Evolutionary conservation across 2,329 filamentous ascomycete genomes (phyloP).

Genomic region (Ophiocordyceps australis): DNA sequence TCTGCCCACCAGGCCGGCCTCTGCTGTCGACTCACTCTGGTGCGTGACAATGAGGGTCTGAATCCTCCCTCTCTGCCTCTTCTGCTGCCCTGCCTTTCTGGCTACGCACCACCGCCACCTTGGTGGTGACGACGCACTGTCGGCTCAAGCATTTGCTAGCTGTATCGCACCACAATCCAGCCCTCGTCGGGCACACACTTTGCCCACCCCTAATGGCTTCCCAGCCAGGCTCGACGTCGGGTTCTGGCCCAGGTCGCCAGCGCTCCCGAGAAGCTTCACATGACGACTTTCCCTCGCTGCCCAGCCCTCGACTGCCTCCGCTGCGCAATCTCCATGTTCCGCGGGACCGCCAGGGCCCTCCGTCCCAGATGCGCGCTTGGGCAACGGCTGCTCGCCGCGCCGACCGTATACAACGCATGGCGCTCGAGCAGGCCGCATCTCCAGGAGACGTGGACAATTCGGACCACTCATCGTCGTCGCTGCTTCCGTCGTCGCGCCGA

Average conservation of each 20-base stretch:
- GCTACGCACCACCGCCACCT: too few species aligned
- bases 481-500: constrained; percentile 7
- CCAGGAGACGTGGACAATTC: constrained; percentile 11
- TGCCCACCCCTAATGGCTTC: constrained; percentile 10
- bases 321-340: constrained; percentile 12
- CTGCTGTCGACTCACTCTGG: too few species aligned
- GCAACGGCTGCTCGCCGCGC: constrained; percentile 13
- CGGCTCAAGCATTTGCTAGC: neutral
- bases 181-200: neutral
- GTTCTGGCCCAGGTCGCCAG: constrained; percentile 12
- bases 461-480: too few species aligned
- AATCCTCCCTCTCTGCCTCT: too few species aligned
- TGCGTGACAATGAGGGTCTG: too few species aligned
- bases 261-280: constrained; percentile 11
- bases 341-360: constrained; percentile 9
- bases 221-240: constrained; percentile 12
- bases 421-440: constrained; percentile 9
- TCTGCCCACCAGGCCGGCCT: too few species aligned
- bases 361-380: constrained; percentile 5
- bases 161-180: neutral
- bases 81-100: too few species aligned
- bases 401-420: constrained; percentile 16
- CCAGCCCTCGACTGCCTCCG: constrained; percentile 12
- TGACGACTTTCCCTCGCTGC: constrained; percentile 14
- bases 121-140: too few species aligned